phyloP scores from a whole-genome alignment of 163 green algal species.

The Scenedesmus sp. region DNA sequence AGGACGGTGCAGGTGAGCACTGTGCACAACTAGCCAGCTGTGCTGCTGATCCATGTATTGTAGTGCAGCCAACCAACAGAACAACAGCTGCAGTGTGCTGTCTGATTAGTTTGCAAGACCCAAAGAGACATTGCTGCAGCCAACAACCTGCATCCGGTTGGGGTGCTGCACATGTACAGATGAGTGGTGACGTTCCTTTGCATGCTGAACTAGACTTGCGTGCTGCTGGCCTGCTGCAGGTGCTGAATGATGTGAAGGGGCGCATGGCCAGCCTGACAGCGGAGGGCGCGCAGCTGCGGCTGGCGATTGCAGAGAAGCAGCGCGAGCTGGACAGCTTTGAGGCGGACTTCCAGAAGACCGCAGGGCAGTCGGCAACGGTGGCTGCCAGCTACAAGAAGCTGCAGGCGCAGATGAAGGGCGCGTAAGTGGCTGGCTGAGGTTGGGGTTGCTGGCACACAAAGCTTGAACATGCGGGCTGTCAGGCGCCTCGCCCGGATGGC shows the following conservation, averaged over 20 bases:
- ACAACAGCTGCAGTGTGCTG: background rate
- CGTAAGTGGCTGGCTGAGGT: constrained; percentile 55
- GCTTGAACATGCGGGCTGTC: background rate
- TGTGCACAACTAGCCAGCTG: background rate
- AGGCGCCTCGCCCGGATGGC: too few relatives aligned
- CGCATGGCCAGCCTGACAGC: constrained; percentile 67
- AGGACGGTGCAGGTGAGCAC: constrained; percentile 81
- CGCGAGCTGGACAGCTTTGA: constrained; percentile 74
- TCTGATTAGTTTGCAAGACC: too few relatives aligned
- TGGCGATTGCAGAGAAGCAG: constrained; percentile 67
- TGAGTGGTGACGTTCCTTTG: background rate
- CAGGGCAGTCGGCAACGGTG: constrained; percentile 53
- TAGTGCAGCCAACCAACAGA: background rate
- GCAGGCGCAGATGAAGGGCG: constrained; percentile 73
- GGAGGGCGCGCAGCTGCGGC: constrained; percentile 59
- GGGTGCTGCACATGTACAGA: too few relatives aligned
- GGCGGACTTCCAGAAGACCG: constrained; percentile 55
- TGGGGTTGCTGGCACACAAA: background rate
- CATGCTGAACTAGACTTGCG: background rate
- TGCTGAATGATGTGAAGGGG: constrained; percentile 83
- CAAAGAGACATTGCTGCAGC: too few relatives aligned
- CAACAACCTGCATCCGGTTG: too few relatives aligned
- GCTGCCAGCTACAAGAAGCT: constrained; percentile 62
- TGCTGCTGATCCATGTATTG: background rate
- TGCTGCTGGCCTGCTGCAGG: constrained; percentile 57